Base-by-base conservation (phyloP, 2,329 filamentous ascomycete genomes). In the Corynespora cassiicola region DNA sequence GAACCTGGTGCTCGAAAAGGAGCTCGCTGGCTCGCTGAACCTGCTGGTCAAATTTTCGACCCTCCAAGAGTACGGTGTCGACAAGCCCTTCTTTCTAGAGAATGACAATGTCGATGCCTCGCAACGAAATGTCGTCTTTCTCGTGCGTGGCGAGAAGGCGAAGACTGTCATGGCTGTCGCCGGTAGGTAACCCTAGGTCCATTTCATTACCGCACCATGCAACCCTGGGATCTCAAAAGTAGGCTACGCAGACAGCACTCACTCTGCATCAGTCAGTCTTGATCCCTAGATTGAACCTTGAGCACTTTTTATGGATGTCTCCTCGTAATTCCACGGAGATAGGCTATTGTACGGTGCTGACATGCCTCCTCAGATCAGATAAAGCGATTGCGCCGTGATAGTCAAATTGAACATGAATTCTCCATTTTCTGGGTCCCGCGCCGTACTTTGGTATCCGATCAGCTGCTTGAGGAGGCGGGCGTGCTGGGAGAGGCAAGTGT, bases 1-100 rank as follows among this genome's bases (percentile, higher is more conserved):
- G 79, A 97, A 96, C 63, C 78, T 99, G 46, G 88, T 99, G 35
- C 86, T 99, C 63, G 92, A 97, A 68, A 88, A 87, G 70, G 86
- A 85, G 58, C 79, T 99, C 56, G 90, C 92, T 54, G 94, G 92
- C 16, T 89, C 91, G 19, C 81, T 99, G 54, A 90, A 91, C 43
- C 80, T 92, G 43, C 86, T 99, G 54, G 90, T 95, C 73, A 96
- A 96, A 69, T 95, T 96, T 63, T 92, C 92, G 15, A 92, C 88
- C 7, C 80, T 96, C 11, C 90, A 97, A 65, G 94, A 99, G 63
- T 96, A 97, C 74, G 95, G 95, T 19, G 91, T 99, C 54, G 91
- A 97, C 70, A 95, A 95, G 70, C 89, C 96, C 54, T 99, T 97
- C 76, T 87, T 96, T 63, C 78, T 99, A 30, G 94, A 99, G 70